Evolutionary conservation across 2,329 filamentous ascomycete species (phyloP).

Genomic region (Fusarium verrucosum): DNA sequence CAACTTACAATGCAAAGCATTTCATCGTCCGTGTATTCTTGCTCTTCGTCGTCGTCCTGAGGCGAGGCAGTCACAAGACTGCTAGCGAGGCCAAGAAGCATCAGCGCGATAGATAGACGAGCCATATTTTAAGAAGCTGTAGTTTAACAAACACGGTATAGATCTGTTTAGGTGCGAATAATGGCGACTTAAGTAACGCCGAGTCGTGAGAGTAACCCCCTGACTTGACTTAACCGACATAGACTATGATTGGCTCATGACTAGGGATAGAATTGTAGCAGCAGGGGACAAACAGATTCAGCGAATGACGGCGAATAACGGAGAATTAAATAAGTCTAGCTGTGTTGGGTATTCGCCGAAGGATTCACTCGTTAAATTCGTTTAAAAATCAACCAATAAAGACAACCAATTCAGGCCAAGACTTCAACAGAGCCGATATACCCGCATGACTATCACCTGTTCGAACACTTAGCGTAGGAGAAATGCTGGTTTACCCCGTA

Average conservation of each 20-base stretch:
- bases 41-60: constrained; percentile 1
- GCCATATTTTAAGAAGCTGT: neutral
- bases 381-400: neutral
- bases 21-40: constrained; percentile 5
- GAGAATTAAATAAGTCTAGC: neutral
- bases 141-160: too few relatives aligned
- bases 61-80: neutral
- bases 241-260: neutral
- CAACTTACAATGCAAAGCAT: neutral
- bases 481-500: neutral
- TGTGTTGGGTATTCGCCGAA: neutral
- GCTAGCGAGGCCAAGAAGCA: neutral
- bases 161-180: neutral
- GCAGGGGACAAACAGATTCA: neutral
- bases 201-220: neutral
- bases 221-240: neutral
- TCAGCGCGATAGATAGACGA: neutral
- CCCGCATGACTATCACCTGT: neutral
- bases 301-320: neutral
- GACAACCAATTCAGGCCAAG: neutral
- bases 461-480: too few relatives aligned
- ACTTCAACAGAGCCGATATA: neutral
- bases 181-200: neutral
- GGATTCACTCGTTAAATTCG: neutral
- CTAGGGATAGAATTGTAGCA: neutral